A percentile compares a stretch with the other conserved stretches of the same genome.
These are phyloP conservation scores for Suillus americanus DNA, from an alignment of 768 basidiomycete species.

Conservation along the genomic window DNA sequence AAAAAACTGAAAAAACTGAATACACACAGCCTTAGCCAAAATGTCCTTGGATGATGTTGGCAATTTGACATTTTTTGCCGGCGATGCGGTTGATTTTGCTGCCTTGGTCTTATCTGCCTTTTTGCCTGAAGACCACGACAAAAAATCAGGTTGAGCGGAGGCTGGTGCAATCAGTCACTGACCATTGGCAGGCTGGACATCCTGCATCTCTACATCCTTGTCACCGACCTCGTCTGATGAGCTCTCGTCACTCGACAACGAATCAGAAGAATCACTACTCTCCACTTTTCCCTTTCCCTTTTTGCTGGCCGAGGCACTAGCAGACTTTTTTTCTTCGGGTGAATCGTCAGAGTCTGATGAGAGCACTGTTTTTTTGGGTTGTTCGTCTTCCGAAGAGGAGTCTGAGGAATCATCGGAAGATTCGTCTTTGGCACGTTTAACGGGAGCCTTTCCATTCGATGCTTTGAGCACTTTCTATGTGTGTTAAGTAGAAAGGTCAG, in stretches of 20 bases:
- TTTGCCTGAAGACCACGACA: constrained; percentile 38
- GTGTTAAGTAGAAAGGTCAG: neutral
- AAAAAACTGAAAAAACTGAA: neutral
- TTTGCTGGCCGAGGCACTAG: constrained; percentile 24
- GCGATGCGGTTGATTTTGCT: constrained; percentile 26
- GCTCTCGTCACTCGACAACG: constrained; percentile 12
- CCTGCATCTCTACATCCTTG: constrained; percentile 12
- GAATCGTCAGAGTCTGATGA: constrained; percentile 22
- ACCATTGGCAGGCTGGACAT: neutral
- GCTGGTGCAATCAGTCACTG: neutral
- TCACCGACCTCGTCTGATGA: constrained; percentile 23
- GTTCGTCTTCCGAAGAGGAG: constrained; percentile 36
- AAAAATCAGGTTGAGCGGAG: neutral
- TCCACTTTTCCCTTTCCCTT: constrained; percentile 7
- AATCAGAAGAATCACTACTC: constrained; percentile 14
- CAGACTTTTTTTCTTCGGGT: constrained; percentile 25
- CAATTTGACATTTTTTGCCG: constrained; percentile 25
- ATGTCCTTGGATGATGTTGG: constrained; percentile 43
- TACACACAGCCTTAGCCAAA: constrained; percentile 38
- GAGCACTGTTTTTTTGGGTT: constrained; percentile 23
- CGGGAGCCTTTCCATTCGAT: constrained; percentile 20
- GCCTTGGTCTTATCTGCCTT: constrained; percentile 34
- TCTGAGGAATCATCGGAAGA: constrained; percentile 29
- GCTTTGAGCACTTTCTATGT: constrained; percentile 19
- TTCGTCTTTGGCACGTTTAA: constrained; percentile 21